A percentile compares a stretch with the other conserved stretches of the same genome.
These are phyloP conservation scores for Lagenidium sp. DNA, from an alignment of 352 stramenopile genomes.

Conservation along the genomic window DNA sequence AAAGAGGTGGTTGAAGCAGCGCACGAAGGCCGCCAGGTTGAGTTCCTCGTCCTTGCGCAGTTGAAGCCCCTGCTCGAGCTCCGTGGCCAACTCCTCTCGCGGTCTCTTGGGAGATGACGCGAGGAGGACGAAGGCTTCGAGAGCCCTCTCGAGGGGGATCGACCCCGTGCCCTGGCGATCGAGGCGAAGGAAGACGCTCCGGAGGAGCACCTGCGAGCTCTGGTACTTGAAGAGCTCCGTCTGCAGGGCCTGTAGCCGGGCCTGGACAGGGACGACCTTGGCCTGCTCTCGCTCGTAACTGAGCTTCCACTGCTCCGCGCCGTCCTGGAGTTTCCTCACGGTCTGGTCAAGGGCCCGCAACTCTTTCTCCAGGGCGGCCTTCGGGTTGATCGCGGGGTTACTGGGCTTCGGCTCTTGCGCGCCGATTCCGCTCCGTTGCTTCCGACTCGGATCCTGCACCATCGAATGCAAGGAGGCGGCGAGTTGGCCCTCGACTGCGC, in stretches of 20 bases:
- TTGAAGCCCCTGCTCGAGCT: no score
- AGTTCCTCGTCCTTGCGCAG: no score
- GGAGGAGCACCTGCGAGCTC: conserved; percentile 19
- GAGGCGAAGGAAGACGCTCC: conserved; percentile 21
- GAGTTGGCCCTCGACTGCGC: conserved; percentile 21
- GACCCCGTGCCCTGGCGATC: conserved; percentile 6
- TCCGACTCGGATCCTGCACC: background rate
- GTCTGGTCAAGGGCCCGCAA: conserved; percentile 25
- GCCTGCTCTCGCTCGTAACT: conserved; percentile 39
- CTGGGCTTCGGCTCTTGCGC: no score
- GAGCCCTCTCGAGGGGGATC: conserved; percentile 5
- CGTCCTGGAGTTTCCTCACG: conserved; percentile 21
- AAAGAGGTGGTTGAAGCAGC: conserved; percentile 6
- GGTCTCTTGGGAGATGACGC: no score
- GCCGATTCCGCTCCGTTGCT: no score
- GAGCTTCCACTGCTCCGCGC: conserved; percentile 30
- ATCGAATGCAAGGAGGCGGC: background rate
- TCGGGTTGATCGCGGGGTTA: conserved; percentile 4
- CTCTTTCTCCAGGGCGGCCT: conserved; percentile 34
- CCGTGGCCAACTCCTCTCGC: no score
- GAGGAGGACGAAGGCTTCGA: conserved; percentile 11
- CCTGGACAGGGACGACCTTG: conserved; percentile 23
- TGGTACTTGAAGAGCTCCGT: conserved; percentile 14
- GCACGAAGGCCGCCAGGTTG: conserved; percentile 4
- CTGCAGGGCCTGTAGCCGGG: conserved; percentile 18